Evolutionary conservation across 2,329 filamentous ascomycete species (phyloP).

Genomic region (Trichoderma koningiopsis): DNA sequence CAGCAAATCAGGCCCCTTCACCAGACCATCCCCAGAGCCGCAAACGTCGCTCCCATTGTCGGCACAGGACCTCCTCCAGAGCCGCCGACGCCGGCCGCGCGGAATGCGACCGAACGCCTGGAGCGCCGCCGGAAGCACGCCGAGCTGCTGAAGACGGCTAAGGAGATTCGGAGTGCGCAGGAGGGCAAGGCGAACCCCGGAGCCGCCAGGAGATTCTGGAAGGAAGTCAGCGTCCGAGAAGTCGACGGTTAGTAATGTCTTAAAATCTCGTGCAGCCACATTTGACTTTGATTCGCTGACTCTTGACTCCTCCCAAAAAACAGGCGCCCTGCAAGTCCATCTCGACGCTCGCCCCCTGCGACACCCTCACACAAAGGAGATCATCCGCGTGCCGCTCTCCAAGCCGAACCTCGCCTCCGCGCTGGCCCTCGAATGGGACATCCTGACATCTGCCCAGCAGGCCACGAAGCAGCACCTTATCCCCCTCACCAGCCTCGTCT

Average conservation of each 20-base stretch:
- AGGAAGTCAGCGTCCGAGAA: conserved; percentile 72
- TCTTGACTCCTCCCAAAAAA: neutral
- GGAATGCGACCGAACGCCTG: conserved; percentile 47
- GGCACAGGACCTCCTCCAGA: conserved; percentile 62
- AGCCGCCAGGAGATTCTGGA: conserved; percentile 81
- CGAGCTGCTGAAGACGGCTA: conserved; percentile 55
- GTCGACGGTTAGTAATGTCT: conserved; percentile 56
- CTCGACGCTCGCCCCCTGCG: conserved; percentile 81
- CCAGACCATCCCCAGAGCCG: conserved; percentile 40
- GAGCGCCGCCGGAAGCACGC: conserved; percentile 57
- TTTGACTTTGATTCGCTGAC: neutral
- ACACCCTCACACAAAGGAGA: conserved; percentile 69
- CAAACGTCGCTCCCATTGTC: conserved; percentile 55
- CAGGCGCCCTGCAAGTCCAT: conserved; percentile 60
- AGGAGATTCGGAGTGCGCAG: conserved; percentile 47
- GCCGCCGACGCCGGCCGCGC: conserved; percentile 51
- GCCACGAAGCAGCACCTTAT: conserved; percentile 85
- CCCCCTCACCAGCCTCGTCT: conserved; percentile 81
- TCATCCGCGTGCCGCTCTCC: conserved; percentile 69
- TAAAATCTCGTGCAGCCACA: neutral
- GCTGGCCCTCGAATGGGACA: conserved; percentile 92
- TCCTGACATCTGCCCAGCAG: conserved; percentile 78
- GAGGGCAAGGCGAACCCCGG: conserved; percentile 44
- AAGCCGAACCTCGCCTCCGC: conserved; percentile 83
- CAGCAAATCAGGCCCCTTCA: conserved; percentile 37